phyloP scores from a whole-genome alignment of 345 rosid species.

The Hibiscus trionum region DNA sequence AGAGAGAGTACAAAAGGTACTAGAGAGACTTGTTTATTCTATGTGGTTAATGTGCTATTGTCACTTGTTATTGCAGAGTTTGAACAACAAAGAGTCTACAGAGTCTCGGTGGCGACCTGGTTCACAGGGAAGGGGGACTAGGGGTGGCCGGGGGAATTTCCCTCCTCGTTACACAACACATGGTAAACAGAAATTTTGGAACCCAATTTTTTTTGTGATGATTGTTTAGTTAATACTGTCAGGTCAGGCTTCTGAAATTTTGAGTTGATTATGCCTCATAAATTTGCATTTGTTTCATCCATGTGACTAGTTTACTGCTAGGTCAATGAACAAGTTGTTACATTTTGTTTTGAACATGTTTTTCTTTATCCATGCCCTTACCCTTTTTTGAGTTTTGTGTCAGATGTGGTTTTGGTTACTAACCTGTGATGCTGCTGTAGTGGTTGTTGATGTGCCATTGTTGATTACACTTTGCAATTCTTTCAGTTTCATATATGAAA shows the following conservation, averaged over 20 bases:
- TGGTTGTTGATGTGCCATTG: neutral
- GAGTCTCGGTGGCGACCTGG: constrained; percentile 72
- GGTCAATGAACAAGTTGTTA: neutral
- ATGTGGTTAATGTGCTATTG: neutral
- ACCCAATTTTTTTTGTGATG: neutral
- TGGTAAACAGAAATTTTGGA: constrained; percentile 35
- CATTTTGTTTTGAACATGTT: neutral
- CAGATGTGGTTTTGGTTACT: neutral
- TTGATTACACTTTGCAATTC: neutral
- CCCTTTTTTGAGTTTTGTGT: neutral
- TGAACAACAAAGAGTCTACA: constrained; percentile 51
- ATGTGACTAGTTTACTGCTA: constrained; percentile 6
- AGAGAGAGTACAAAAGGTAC: neutral
- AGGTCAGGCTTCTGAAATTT: neutral
- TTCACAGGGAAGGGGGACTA: constrained; percentile 49
- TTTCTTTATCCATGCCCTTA: neutral
- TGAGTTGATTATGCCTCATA: constrained; percentile 12
- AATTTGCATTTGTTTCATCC: neutral
- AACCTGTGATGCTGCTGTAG: neutral
- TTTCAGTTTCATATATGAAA: constrained; percentile 1
- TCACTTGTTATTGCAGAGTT: constrained; percentile 34
- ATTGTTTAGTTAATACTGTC: neutral
- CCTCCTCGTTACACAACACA: constrained; percentile 39
- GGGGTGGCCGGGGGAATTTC: constrained; percentile 50
- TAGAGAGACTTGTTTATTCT: constrained; percentile 8